Conservation (phyloP, 1,284 basidiomycete species). For the Microbotryomycetes sp. region DNA sequence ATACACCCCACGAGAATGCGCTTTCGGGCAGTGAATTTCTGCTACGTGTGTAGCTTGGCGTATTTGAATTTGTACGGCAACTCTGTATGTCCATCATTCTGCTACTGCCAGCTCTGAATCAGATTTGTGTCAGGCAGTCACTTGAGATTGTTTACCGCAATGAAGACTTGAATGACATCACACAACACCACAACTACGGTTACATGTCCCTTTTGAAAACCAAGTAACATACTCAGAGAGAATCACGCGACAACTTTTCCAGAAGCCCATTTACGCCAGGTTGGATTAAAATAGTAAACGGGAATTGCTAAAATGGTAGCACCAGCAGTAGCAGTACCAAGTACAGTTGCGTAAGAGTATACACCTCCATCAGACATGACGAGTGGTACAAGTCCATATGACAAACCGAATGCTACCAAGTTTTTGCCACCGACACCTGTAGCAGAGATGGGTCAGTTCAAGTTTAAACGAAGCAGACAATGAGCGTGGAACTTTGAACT, state of each 20-base stretch:
- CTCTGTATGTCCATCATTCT: too few relatives aligned
- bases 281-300: not conserved
- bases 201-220: too few relatives aligned
- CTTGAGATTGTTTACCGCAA: too few relatives aligned
- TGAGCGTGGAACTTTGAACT: too few relatives aligned
- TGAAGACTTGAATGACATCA: not conserved
- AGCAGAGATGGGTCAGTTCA: too few relatives aligned
- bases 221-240: not conserved
- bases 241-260: not conserved
- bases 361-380: not conserved
- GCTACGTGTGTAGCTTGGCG: too few relatives aligned
- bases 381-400: not conserved
- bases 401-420: slow-evolving; percentile 4
- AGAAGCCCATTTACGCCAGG: slow-evolving; percentile 3
- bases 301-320: slow-evolving; percentile 2
- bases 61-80: too few relatives aligned
- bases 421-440: slow-evolving; percentile 4
- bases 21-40: too few relatives aligned
- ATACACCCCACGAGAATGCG: too few relatives aligned
- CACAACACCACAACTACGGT: not conserved
- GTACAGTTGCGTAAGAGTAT: not conserved
- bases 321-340: not conserved
- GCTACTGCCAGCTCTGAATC: too few relatives aligned
- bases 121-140: too few relatives aligned
- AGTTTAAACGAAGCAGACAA: too few relatives aligned